Base-by-base conservation (phyloP, 805 yeast species). In the Candida ascalaphidarum region DNA sequence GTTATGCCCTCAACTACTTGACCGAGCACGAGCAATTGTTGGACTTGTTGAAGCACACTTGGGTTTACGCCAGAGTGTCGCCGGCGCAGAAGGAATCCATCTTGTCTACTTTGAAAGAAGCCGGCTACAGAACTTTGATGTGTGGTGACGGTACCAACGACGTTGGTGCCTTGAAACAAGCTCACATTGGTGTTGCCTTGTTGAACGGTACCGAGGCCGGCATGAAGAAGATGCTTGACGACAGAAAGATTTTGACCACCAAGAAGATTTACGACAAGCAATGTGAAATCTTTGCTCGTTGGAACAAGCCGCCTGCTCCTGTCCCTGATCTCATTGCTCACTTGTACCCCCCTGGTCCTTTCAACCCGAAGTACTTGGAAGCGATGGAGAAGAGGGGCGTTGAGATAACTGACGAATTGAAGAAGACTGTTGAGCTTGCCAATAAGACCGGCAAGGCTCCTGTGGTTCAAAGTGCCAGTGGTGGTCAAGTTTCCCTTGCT, bases 131-230 rank as follows among this genome's bases (percentile, higher is more conserved):
- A 49, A 92, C 97, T 14, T 70, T 92, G 45, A 92, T 92, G 98
- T 92, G 98, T 61, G 98, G 98, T 68, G 98, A 92, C 61, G 98
- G 98, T 60, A 92, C 98, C n/a, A 92, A 92, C 52, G 98, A 92
- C 66, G 98, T 92, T 28, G 98, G 98, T 58, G 98, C 98, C 30
- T 73, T 92, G 60, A 92, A 92, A 57, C 97, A 92, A 64, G 97
- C 98, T 2, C 95, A 92, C 50, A 81, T 92, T 49, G 98, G 98
- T 66, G 83, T 92, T 52, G 98, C 98, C n/a, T 65, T 92, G 43
- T 70, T 92, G 53, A 92, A 92, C 48, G 98, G 97, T 60, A 88
- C 98, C 32, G 95, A 83, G 50, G 96, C 84, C 30, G 81, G 95
- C 26, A 67, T 92, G 75, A 81, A 81, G 59, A 84, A 86, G 58